Percentiles rank a stretch among this genome's conserved stretches.
Conservation (phyloP, 257 asterid genomes). For the Solanum microdontum region DNA sequence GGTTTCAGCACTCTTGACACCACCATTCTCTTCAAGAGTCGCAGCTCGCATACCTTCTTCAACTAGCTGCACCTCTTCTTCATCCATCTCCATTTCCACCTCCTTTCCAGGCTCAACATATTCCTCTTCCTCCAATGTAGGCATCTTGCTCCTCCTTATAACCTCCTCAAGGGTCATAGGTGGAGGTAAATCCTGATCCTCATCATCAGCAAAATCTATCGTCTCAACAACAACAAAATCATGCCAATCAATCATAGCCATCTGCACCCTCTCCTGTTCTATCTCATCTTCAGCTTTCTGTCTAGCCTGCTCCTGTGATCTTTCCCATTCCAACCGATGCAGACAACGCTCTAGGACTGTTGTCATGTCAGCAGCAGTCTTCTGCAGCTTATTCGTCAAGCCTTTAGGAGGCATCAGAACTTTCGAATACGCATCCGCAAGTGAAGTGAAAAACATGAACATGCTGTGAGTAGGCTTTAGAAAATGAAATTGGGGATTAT, state of each 20-base stretch:
- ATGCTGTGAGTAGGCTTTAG: slow-evolving; percentile 89
- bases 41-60: slow-evolving; percentile 93
- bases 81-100: slow-evolving; percentile 97
- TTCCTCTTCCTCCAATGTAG: slow-evolving; percentile 65
- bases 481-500: slow-evolving; percentile 81
- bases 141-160: slow-evolving; percentile 84
- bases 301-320: slow-evolving; percentile 88
- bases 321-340: slow-evolving; percentile 91
- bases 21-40: slow-evolving; percentile 60
- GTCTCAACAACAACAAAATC: slow-evolving; percentile 92
- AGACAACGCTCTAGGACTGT: slow-evolving; percentile 79
- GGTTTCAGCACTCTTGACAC: slow-evolving; percentile 32
- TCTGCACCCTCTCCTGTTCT: slow-evolving; percentile 76
- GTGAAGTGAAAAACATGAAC: slow-evolving; percentile 93
- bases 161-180: slow-evolving; percentile 97
- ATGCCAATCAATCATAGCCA: slow-evolving; percentile 99
- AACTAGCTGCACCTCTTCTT: slow-evolving; percentile 88
- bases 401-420: slow-evolving; percentile 88
- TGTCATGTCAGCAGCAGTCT: slow-evolving; percentile 71
- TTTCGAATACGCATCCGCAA: slow-evolving; percentile 92
- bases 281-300: slow-evolving; percentile 93
- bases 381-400: slow-evolving; percentile 56
- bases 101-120: slow-evolving; percentile 79
- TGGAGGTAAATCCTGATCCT: slow-evolving; percentile 89
- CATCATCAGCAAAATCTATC: slow-evolving; percentile 90